phyloP scores from a whole-genome alignment of 345 rosid species.

The Turritis glabra region DNA sequence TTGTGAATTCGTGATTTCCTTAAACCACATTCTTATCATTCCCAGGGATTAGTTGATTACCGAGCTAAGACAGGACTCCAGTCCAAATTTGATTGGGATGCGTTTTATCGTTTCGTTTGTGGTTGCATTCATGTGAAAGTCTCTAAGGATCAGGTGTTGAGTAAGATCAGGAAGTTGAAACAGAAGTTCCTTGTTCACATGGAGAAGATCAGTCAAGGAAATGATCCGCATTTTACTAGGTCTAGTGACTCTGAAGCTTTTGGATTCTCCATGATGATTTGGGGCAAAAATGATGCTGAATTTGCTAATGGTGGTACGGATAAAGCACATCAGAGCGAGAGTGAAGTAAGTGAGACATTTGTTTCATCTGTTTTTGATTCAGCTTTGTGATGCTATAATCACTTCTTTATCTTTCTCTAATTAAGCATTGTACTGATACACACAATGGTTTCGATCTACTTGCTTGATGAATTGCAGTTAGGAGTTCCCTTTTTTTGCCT shows the following conservation, averaged over 20 bases:
- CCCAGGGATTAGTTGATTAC: constrained; percentile 23
- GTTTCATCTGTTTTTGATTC: background rate
- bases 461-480: too few species aligned
- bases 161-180: constrained; percentile 24
- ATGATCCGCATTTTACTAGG: constrained; percentile 29
- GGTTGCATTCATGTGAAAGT: background rate
- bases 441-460: background rate
- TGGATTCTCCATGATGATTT: constrained; percentile 29
- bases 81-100: constrained; percentile 12
- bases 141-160: constrained; percentile 18
- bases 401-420: background rate
- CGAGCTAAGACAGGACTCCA: constrained; percentile 4
- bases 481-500: background rate
- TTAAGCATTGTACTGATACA: background rate
- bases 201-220: background rate
- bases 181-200: background rate
- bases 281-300: background rate
- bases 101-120: background rate
- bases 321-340: background rate
- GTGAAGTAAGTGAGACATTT: constrained; percentile 6
- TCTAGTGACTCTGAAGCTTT: constrained; percentile 30
- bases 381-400: background rate
- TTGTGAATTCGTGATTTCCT: background rate
- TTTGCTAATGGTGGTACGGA: background rate
- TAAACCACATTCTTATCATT: background rate